These are phyloP conservation scores for Podaxis sp. DNA, from an alignment of 768 basidiomycete species.

Conservation along the genomic window DNA sequence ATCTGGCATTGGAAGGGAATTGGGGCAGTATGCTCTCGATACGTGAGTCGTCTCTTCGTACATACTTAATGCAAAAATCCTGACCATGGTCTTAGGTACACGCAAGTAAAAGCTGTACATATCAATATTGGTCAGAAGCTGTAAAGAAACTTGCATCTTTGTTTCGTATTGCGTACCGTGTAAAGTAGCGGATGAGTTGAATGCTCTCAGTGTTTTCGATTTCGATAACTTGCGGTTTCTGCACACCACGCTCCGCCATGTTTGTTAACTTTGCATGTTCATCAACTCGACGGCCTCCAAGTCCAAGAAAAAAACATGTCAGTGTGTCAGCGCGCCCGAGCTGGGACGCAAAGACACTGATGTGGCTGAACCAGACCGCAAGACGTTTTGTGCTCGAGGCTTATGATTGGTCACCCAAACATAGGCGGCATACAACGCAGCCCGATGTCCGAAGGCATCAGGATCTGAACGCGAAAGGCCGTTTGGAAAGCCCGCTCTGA, in stretches of 20 bases:
- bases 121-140: slow-evolving; percentile 45
- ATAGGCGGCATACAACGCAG: no score
- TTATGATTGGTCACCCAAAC: no score
- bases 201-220: neutral
- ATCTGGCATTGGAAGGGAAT: slow-evolving; percentile 68
- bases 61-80: neutral
- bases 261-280: no score
- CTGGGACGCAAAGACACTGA: no score
- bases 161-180: neutral
- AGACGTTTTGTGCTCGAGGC: no score
- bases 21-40: slow-evolving; percentile 62
- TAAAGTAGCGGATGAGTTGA: neutral
- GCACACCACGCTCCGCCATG: no score
- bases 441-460: slow-evolving; percentile 64
- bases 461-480: slow-evolving; percentile 40
- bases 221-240: no score
- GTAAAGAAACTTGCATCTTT: neutral
- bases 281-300: no score
- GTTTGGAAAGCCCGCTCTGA: slow-evolving; percentile 68
- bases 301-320: no score
- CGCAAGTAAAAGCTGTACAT: slow-evolving; percentile 61
- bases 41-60: slow-evolving; percentile 36
- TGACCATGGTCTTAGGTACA: slow-evolving; percentile 40
- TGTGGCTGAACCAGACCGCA: no score
- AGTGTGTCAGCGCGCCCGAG: no score